A percentile compares a stretch with the other conserved stretches of the same genome.
phyloP scores from a whole-genome alignment of 192 early-diverging fungal genomes.

The Coemansia sp. region DNA sequence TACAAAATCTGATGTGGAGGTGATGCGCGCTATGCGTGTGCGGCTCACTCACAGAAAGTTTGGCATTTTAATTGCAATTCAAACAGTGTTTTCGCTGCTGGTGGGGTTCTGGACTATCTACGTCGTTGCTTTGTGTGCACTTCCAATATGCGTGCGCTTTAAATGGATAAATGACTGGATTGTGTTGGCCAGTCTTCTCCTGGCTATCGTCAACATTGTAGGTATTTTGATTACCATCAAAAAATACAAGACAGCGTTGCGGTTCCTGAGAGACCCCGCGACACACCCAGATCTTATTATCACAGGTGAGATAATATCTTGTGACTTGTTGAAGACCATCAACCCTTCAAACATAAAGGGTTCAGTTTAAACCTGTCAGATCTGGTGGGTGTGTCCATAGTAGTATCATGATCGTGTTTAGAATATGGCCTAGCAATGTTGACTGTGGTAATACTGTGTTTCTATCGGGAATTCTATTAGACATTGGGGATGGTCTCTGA shows the following conservation, averaged over 20 bases:
- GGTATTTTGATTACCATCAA: constrained; percentile 38
- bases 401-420: no score
- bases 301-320: constrained; percentile 25
- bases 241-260: constrained; percentile 34
- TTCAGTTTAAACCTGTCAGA: neutral
- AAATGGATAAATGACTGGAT: constrained; percentile 50
- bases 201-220: constrained; percentile 31
- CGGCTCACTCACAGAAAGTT: constrained; percentile 47
- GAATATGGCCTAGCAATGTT: no score
- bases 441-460: no score
- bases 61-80: constrained; percentile 29
- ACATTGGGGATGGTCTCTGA: no score
- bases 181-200: constrained; percentile 36
- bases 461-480: no score
- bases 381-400: no score
- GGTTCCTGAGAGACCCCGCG: constrained; percentile 40
- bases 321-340: constrained; percentile 13
- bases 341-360: constrained; percentile 6
- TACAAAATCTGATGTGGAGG: constrained; percentile 46
- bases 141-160: constrained; percentile 15
- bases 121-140: constrained; percentile 22
- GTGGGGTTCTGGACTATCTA: constrained; percentile 39
- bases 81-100: constrained; percentile 30
- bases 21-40: constrained; percentile 54
- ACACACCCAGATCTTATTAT: constrained; percentile 51